These are phyloP conservation scores for Dictyostelium capitatum DNA, from an alignment of 78 protist species.

Conservation along the genomic window DNA sequence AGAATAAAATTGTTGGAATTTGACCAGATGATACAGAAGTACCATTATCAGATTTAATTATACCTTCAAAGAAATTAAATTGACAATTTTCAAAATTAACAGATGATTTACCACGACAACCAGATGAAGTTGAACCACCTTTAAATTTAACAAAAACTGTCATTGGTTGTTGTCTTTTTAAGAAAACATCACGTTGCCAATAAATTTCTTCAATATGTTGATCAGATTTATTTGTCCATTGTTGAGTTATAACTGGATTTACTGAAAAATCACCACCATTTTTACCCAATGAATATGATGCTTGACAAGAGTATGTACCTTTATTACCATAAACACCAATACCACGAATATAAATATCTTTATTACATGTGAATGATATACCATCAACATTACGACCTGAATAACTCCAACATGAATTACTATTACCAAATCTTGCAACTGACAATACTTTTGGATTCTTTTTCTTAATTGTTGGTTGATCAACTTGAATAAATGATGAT, in stretches of 20 bases:
- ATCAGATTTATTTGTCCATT: not conserved
- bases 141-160: conserved; percentile 12
- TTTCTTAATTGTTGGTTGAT: not conserved
- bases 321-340: conserved; percentile 67
- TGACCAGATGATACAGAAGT: conserved; percentile 37
- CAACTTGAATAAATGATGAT: not conserved
- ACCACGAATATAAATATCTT: conserved; percentile 35
- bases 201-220: conserved; percentile 23
- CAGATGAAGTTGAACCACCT: conserved; percentile 30
- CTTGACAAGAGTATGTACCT: conserved; percentile 19
- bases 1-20: conserved; percentile 47
- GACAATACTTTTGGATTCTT: not conserved
- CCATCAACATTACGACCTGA: conserved; percentile 35
- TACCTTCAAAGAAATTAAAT: conserved; percentile 9
- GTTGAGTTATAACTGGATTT: not conserved
- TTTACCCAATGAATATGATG: not conserved
- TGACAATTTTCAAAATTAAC: not conserved
- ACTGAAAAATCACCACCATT: not conserved
- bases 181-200: not conserved
- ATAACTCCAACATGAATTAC: conserved; percentile 26
- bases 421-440: not conserved
- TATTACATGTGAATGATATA: conserved; percentile 9
- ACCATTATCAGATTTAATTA: conserved; percentile 31
- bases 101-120: conserved; percentile 25
- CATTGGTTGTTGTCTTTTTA: not conserved